phyloP scores from a whole-genome alignment of 768 basidiomycete species.

The Tylopilus sp. region DNA sequence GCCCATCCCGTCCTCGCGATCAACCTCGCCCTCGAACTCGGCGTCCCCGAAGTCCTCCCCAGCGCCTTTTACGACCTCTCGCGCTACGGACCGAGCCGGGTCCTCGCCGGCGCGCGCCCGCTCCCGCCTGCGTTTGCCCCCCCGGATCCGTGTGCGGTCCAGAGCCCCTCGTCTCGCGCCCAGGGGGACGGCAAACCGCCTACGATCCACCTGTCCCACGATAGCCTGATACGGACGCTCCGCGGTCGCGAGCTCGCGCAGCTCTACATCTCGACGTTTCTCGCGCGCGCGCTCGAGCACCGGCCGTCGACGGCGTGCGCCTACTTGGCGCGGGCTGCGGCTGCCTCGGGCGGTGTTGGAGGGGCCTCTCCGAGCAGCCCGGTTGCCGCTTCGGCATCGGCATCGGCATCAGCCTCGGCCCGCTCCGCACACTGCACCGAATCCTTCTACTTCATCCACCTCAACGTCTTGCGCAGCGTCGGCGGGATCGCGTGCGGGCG shows the following conservation, averaged over 20 bases:
- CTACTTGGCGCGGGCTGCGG: slow-evolving; percentile 32
- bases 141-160: slow-evolving; percentile 16
- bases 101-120: slow-evolving; percentile 48
- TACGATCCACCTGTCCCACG: slow-evolving; percentile 34
- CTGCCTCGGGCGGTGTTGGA: too few relatives aligned
- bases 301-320: slow-evolving; percentile 52
- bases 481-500: slow-evolving; percentile 70
- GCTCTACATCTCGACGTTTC: slow-evolving; percentile 57
- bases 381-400: too few relatives aligned
- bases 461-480: slow-evolving; percentile 67
- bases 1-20: slow-evolving; percentile 71
- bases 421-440: slow-evolving; percentile 48
- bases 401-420: too few relatives aligned
- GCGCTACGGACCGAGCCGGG: slow-evolving; percentile 69
- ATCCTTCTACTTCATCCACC: slow-evolving; percentile 73
- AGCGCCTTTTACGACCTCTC: slow-evolving; percentile 73
- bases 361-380: too few relatives aligned
- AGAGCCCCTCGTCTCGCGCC: background rate
- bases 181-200: slow-evolving; percentile 1
- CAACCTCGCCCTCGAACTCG: slow-evolving; percentile 64
- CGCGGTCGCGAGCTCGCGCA: slow-evolving; percentile 66
- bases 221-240: slow-evolving; percentile 44
- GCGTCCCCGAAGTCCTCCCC: slow-evolving; percentile 54
- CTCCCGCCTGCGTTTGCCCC: slow-evolving; percentile 31
- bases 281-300: slow-evolving; percentile 50